phyloP scores from a whole-genome alignment of 1,284 basidiomycete genomes.

The Psilocybe mexicana region DNA sequence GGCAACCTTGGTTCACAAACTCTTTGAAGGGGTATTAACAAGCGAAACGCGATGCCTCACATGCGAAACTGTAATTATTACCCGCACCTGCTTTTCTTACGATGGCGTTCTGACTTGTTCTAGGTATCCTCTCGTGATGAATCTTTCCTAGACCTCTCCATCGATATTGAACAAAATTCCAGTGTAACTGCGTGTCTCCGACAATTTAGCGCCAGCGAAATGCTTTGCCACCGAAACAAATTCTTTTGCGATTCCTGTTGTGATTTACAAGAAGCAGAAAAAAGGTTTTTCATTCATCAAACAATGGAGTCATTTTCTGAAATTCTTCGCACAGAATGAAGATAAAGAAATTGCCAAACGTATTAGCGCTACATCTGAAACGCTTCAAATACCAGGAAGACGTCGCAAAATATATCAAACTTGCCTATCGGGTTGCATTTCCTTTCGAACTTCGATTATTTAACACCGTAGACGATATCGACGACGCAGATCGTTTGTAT shows the following conservation, averaged over 20 bases:
- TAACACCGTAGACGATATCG: constrained; percentile 94
- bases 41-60: constrained; percentile 97
- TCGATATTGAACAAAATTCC: constrained; percentile 97
- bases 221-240: constrained; percentile 97
- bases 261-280: constrained; percentile 96
- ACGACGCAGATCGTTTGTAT: constrained; percentile 88
- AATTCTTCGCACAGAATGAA: constrained; percentile 75
- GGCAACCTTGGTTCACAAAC: constrained; percentile 84
- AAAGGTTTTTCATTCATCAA: constrained; percentile 61
- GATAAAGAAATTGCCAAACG: constrained; percentile 93
- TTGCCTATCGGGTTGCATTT: constrained; percentile 95
- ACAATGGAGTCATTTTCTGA: constrained; percentile 6
- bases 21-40: constrained; percentile 92
- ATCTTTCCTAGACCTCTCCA: constrained; percentile 93
- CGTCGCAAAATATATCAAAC: constrained; percentile 86
- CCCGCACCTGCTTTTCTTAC: constrained; percentile 11
- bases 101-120: not conserved
- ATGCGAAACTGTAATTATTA: constrained; percentile 80
- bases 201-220: constrained; percentile 96
- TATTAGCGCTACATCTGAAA: constrained; percentile 94
- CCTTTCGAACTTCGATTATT: constrained; percentile 92
- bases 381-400: constrained; percentile 98
- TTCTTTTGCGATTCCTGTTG: constrained; percentile 98
- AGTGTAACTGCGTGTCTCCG: constrained; percentile 94
- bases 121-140: constrained; percentile 96